These are phyloP conservation scores for Aspergillus sp. DNA, from an alignment of 2,329 filamentous ascomycete species.

Conservation along the genomic window DNA sequence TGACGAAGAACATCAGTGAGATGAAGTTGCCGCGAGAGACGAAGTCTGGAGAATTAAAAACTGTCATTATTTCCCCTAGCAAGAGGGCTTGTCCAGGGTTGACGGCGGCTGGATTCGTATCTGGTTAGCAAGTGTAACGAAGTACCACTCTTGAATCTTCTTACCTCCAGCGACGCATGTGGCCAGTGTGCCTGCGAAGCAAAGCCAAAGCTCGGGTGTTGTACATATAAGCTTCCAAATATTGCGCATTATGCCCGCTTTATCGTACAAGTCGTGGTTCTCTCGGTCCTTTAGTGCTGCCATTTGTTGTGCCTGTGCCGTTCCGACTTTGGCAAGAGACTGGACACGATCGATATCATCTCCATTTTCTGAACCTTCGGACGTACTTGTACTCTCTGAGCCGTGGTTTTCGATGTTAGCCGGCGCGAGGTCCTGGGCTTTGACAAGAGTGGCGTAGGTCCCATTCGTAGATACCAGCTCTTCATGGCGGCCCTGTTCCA, in stretches of 20 bases:
- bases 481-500: conserved; percentile 89
- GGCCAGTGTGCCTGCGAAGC: not conserved
- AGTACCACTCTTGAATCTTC: not conserved
- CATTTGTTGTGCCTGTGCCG: not conserved
- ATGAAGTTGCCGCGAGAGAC: not conserved
- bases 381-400: conserved; percentile 52
- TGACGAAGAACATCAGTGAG: conserved; percentile 6
- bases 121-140: not conserved
- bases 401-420: not conserved
- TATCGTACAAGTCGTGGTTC: not conserved
- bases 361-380: not conserved
- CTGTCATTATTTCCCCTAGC: not conserved
- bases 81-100: conserved; percentile 35
- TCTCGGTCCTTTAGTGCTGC: not conserved
- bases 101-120: conserved; percentile 34
- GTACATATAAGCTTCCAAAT: not conserved
- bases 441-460: conserved; percentile 81
- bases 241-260: not conserved
- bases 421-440: conserved; percentile 73
- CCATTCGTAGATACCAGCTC: conserved; percentile 68
- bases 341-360: not conserved
- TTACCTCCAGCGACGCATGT: conserved; percentile 2
- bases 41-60: not conserved
- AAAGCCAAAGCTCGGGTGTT: not conserved
- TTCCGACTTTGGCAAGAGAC: not conserved